Base-by-base conservation (phyloP, 139 green algal genomes). In the Picochlorum sp. region DNA sequence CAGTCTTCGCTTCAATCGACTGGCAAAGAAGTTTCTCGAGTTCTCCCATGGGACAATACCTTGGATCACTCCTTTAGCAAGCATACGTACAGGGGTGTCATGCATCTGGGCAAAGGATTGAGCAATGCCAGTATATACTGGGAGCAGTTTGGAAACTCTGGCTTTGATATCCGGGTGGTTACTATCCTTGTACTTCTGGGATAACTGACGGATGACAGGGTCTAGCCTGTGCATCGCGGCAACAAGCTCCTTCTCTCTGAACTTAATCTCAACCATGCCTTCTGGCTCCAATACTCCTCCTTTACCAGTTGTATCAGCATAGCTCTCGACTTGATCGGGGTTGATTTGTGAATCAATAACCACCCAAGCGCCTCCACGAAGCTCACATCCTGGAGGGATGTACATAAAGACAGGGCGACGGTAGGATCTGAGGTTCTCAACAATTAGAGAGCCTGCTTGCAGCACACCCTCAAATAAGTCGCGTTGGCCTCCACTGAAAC, bases 201-300 rank as follows among this genome's bases (percentile, higher is more conserved):
- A 83, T 12, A 83, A 67, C 12, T 59, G 55, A 0, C 43, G 18
- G 37, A 95, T 77, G 29, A 74, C 60, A 0, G 84, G 76, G 61
- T 97, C 89, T 12, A 96, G 55, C 59, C 88, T 80, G 62, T 90
- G 81, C 88, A 98, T 97, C 33, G 81, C 75, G 10, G 68, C 58
- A 1, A 93, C 32, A 25, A 97, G 75, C 56, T 97, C 85, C 0
- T 68, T 61, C 3, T 55, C 57, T 7, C 88, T 68, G 82, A 92
- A 98, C 78, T 99, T 99, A 72, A 99, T 98, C 73, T 98, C 93
- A 35, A 96, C 89, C 43, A 97, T 80, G 30, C 91, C 93, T 61
- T 96, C 87, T 0, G 93, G 88, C 77, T 99, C 93, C 41, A 99
- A 78, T 25, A 99, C 90, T 7, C 82, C 88, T 6, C 93, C 93